Base-by-base conservation (phyloP, 805 yeast genomes). In the Isabelozyma pseudorhagii region DNA sequence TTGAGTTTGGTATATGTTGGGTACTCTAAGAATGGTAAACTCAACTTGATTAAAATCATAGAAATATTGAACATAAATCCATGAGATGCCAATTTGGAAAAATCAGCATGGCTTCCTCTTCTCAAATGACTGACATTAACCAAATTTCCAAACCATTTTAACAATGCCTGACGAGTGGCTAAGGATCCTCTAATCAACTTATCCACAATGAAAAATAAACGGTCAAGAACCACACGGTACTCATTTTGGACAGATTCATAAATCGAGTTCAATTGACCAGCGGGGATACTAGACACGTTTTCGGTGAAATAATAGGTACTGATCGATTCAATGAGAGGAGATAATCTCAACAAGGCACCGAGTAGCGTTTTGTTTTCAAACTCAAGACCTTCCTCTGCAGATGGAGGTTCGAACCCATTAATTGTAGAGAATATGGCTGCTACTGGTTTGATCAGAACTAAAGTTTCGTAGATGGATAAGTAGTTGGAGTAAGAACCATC, bases 101-200 rank as follows among this genome's bases (percentile, higher is more conserved):
- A 79, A 57, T 86, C 84, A 3, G 92, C 86, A 63, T 89, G 96
- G 54, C 86, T 83, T 46, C 97, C 97, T 58, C 89, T 80, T 69
- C 98, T 83, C 56, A 89, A 78, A 66, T 91, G 97, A 63, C 92
- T 91, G 46, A 80, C 77, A 59, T 93, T 89, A n/a, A 89, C 79
- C 40, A 90, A 76, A 27, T 77, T 78, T 1, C 88, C 86, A 66
- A 92, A 83, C 75, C 85, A 91, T 44, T 75, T 68, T 56, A 94
- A 68, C 45, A 92, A 61, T 40, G 72, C 83, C 38, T 72, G 71
- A 53, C 98, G 79, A 0, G 96, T 79, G 10, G 72, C 69, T 0
- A 79, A 69, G 5, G 90, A 83, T 0, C 90, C 89, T 53, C 98
- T 77, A 11, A 94, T 80, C 42, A 94, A 77, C 58, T 80, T 84